Conservation (phyloP, 208 protist genomes). For the Trypanosoma cruzi region DNA sequence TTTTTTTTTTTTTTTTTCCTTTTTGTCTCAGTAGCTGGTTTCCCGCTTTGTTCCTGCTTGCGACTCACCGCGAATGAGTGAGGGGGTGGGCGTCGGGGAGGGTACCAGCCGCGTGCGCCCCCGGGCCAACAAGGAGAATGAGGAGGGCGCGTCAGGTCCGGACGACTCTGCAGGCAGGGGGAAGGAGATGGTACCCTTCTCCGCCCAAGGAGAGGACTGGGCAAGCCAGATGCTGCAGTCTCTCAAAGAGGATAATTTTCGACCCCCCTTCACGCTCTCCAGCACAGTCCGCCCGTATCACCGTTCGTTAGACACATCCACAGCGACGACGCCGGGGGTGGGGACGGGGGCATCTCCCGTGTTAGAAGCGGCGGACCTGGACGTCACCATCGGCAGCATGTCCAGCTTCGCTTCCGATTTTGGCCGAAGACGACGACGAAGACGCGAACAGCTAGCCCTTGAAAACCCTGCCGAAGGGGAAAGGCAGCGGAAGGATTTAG, state of each 20-base stretch:
- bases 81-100: conserved; percentile 1
- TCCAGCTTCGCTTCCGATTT: conserved; percentile 37
- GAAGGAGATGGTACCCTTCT: neutral
- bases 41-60: neutral
- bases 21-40: neutral
- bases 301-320: no score
- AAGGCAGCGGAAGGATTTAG: conserved; percentile 36
- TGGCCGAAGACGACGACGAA: conserved; percentile 36
- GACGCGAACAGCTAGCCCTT: conserved; percentile 6
- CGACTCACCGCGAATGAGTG: conserved; percentile 6
- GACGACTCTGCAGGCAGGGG: neutral
- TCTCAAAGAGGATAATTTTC: neutral
- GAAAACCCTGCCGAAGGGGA: conserved; percentile 17
- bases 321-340: neutral
- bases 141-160: no score
- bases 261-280: neutral
- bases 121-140: neutral
- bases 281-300: neutral
- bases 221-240: neutral
- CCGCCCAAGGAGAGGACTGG: neutral
- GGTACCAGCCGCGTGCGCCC: neutral
- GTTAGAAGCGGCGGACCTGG: neutral
- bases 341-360: neutral
- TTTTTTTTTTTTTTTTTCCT: conserved; percentile 6
- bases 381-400: conserved; percentile 32